phyloP scores from a whole-genome alignment of 495 filamentous ascomycete species.

The Trichocladium uniseriatum region DNA sequence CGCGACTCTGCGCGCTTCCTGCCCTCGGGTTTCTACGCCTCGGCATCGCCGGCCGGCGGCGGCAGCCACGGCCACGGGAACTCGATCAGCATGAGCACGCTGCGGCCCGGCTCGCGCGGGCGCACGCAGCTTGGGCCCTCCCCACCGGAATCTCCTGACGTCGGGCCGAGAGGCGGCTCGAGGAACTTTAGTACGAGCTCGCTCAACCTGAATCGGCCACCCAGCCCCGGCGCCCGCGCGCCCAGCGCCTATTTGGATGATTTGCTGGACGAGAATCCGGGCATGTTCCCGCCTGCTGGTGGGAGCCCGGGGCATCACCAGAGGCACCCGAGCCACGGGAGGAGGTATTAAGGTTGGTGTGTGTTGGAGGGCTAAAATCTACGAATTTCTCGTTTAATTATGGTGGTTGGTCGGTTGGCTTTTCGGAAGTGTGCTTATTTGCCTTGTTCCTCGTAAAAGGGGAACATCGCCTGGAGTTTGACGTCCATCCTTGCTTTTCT shows the following conservation, averaged over 20 bases:
- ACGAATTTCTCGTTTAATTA: not conserved
- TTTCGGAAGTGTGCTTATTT: too few species aligned
- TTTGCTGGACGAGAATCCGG: conserved; percentile 58
- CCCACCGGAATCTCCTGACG: conserved; percentile 60
- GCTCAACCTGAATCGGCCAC: conserved; percentile 57
- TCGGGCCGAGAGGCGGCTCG: conserved; percentile 18
- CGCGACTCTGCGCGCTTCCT: conserved; percentile 58
- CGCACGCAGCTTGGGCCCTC: conserved; percentile 38
- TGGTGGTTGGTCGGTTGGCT: not conserved
- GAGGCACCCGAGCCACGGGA: conserved; percentile 6
- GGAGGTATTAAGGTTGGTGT: conserved; percentile 8
- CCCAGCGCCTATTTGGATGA: conserved; percentile 93
- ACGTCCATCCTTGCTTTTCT: not conserved
- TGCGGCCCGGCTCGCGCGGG: conserved; percentile 44
- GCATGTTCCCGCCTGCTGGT: conserved; percentile 29
- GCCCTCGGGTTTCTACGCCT: conserved; percentile 86
- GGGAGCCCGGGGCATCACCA: conserved; percentile 2
- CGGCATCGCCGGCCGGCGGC: conserved; percentile 35
- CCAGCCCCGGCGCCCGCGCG: conserved; percentile 53
- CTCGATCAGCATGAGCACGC: conserved; percentile 46
- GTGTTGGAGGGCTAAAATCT: not conserved
- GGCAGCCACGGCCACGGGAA: conserved; percentile 32
- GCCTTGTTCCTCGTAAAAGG: too few species aligned
- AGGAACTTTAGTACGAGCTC: conserved; percentile 54
- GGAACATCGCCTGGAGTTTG: too few species aligned